phyloP scores from a whole-genome alignment of 139 green algal species.

The Eudorina sp. region DNA sequence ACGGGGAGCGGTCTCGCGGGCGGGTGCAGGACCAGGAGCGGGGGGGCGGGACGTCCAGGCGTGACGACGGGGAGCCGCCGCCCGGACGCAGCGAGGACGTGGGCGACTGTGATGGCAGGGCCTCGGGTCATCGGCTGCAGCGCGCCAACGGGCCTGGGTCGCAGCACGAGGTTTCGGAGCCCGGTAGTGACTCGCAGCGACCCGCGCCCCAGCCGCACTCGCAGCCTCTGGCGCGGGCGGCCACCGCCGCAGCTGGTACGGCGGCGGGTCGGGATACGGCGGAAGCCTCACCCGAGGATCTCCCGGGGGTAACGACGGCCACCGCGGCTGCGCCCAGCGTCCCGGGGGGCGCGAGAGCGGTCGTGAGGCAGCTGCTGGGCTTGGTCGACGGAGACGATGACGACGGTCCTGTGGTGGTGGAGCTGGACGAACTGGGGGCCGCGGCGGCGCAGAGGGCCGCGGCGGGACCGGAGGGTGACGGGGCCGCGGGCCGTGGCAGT shows the following conservation, averaged over 20 bases:
- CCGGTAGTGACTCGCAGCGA: too few relatives aligned
- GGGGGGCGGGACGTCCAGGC: too few relatives aligned
- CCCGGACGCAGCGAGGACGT: neutral
- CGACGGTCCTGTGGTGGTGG: constrained; percentile 33
- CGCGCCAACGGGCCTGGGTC: neutral
- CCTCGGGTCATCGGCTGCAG: neutral
- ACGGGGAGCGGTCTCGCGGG: too few relatives aligned
- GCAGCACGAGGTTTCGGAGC: too few relatives aligned
- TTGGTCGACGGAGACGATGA: neutral
- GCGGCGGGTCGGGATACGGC: too few relatives aligned
- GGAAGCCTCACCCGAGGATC: too few relatives aligned
- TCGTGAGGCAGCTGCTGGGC: neutral
- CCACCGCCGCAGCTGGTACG: neutral
- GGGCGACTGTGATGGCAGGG: neutral
- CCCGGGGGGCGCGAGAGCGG: neutral
- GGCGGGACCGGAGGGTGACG: neutral
- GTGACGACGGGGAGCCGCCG: neutral
- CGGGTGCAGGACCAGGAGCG: too few relatives aligned
- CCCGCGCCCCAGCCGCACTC: too few relatives aligned
- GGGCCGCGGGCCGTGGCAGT: neutral
- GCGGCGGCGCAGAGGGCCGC: neutral
- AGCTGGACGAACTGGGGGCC: neutral
- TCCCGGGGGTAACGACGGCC: too few relatives aligned
- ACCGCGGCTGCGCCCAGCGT: neutral
- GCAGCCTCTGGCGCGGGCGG: too few relatives aligned